Conservation (phyloP, 2,329 filamentous ascomycete species). For the Keithomyces neogunnii region DNA sequence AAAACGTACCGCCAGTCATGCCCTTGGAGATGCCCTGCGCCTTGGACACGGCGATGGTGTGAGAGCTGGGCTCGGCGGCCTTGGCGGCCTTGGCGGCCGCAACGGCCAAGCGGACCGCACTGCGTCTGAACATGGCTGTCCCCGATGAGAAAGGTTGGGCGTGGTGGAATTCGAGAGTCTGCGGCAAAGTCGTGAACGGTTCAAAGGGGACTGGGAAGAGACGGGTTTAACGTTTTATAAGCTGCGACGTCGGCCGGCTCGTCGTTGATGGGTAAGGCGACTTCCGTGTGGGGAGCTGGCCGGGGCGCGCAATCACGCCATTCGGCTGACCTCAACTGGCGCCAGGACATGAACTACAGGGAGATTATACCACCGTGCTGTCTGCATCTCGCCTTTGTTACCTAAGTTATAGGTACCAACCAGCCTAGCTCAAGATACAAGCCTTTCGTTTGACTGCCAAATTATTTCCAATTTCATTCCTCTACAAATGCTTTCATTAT, state of each 20-base stretch:
- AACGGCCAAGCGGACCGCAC: conserved; percentile 57
- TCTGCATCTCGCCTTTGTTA: no score
- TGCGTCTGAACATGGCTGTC: conserved; percentile 57
- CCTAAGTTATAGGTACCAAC: no score
- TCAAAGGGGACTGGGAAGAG: neutral
- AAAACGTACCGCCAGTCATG: conserved; percentile 64
- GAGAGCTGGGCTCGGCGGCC: conserved; percentile 39
- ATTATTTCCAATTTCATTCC: neutral
- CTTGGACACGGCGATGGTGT: conserved; percentile 65
- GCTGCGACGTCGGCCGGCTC: neutral
- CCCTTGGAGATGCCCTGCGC: conserved; percentile 73
- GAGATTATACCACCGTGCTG: no score
- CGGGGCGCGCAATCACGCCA: neutral
- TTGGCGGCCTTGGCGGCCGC: conserved; percentile 38
- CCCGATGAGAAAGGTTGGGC: neutral
- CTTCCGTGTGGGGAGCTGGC: neutral
- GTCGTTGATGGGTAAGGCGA: neutral
- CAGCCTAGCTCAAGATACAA: no score
- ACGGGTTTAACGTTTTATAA: neutral
- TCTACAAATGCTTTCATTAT: no score
- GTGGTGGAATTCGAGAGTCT: neutral
- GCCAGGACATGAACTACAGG: no score
- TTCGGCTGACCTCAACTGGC: neutral
- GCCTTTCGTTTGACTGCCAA: neutral
- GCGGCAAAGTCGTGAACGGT: neutral